Base-by-base conservation (phyloP, 257 asterid species). In the Solanum sejunctum region DNA sequence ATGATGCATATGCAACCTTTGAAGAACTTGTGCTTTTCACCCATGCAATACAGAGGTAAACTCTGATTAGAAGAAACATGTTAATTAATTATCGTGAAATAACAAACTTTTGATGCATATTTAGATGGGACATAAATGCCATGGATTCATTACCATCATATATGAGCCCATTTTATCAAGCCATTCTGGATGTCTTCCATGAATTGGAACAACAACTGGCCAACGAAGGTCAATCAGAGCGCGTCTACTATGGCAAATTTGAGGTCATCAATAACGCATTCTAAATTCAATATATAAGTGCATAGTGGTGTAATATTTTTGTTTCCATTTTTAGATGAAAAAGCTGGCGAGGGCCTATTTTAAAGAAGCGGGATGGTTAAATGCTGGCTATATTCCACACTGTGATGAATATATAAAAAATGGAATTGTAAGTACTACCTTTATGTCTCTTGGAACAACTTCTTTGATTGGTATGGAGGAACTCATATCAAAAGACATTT, bases 381-480 rank as follows among this genome's bases (percentile, higher is more conserved):
- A 70, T 70, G 28, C 17, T 18, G 79, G 32, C 23, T 70, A 41
- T 12, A 41, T 41, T 70, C 79, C 79, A 41, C 41, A 18, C 1
- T 70, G 79, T 70, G 55, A 70, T 0, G 79, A 70, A 32, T 70
- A 70, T 20, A 70, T 70, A 80, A 41, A 45, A 9, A 55, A 85
- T 54, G 91, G 89, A 51, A 56, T 87, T 18, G 57, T 17, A 45
- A 87, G 83, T 16, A 39, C 77, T 20, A 84, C 73, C 11, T 86
- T 87, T 17, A 83, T 36, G 21, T 20, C 84, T 21, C 56, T 90
- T 9, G 67, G 78, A 18, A 87, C 87, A 11, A 23, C 43, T 32
- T 83, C 89, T 20, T 90, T 89, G 55, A 64, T 89, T n/a, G 89
- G 89, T 16, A 84, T 87, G 84, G 89, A 84, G 79, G 86, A 87